A percentile compares a stretch with the other conserved stretches of the same genome.
Conservation (phyloP, 371 early-diverging fungal genomes). For the Rhizopus sp. region DNA sequence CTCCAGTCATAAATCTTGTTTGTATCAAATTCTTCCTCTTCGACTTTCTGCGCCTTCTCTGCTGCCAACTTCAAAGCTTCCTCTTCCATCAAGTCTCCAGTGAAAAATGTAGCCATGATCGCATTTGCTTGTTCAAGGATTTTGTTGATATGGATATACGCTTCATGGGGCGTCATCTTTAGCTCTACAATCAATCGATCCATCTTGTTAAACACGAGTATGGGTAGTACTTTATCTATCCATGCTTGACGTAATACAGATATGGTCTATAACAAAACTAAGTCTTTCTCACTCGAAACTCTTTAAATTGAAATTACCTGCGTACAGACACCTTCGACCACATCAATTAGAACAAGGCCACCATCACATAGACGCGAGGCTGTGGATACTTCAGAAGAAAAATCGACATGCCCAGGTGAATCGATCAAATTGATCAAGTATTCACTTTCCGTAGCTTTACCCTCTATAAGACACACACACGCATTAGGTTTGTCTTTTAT, state of each 20-base stretch:
- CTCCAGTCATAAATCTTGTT: slow-evolving; percentile 74
- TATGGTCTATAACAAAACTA: slow-evolving; percentile 65
- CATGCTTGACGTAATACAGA: slow-evolving; percentile 95
- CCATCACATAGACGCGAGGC: slow-evolving; percentile 98
- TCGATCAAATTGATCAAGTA: slow-evolving; percentile 98
- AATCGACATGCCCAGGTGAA: slow-evolving; percentile 99
- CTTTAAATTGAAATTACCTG: slow-evolving; percentile 59
- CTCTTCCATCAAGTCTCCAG: slow-evolving; percentile 86
- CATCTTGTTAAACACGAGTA: slow-evolving; percentile 99
- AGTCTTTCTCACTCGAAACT: not conserved
- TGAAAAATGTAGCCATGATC: slow-evolving; percentile 91
- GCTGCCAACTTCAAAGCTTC: slow-evolving; percentile 77
- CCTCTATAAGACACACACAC: slow-evolving; percentile 8
- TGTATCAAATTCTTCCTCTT: slow-evolving; percentile 45
- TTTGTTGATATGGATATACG: slow-evolving; percentile 86
- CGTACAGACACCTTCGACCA: slow-evolving; percentile 98
- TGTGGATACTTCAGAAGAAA: slow-evolving; percentile 95
- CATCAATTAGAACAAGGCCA: slow-evolving; percentile 97
- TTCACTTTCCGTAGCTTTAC: slow-evolving; percentile 54
- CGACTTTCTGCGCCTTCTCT: slow-evolving; percentile 29
- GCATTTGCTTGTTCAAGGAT: slow-evolving; percentile 97
- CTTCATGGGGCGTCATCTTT: slow-evolving; percentile 90
- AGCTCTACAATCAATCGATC: slow-evolving; percentile 96
- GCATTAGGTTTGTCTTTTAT: not conserved
- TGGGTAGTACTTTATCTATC: slow-evolving; percentile 84